Base-by-base conservation (phyloP, 495 filamentous ascomycete genomes). In the Hypoxylon lenormandii region DNA sequence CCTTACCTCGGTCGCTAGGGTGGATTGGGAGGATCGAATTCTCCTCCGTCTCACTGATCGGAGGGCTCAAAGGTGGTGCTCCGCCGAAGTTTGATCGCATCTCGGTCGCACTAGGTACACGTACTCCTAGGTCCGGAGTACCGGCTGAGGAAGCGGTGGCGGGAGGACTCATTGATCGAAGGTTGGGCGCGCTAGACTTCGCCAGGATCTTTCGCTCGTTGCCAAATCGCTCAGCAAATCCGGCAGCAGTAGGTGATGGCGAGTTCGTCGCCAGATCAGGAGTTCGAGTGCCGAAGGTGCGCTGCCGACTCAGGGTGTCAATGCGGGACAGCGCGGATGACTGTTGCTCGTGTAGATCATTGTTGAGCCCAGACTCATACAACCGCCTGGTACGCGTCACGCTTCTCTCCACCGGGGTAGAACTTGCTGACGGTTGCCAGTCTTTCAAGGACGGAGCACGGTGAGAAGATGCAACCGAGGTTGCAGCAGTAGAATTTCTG, bases 401-500 rank as follows among this genome's bases (percentile, higher is more conserved):
- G 6, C 78, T 81, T 50, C 85, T 83, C 51, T 85, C 85, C 15
- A 81, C 70, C n/a, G 79, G 74, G 8, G 72, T 76, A 23, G 74
- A 72, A 36, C 56, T 64, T 15, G 77, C 76, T 4, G 81, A 74
- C 8, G 81, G 72, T 46, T 80, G 83, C 72, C 70, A 66, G 66
- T 85, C 72, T 76, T 82, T 81, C 66, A 83, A 19, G 5, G 83
- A 83, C 5, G 79, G 77, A 1, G 88, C 80, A 11, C 82, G 82
- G 56, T 92, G 88, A 15, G 68, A 66, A 12, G 94, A 97, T n/a
- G 90, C 88, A 56, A 97, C 82, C 0, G 95, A 98, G 4, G 94
- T 98, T 4, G 94, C 95, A 38, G 92, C 93, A 15, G 95, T 97
- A 1, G 95, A 97, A 12, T 85, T 88, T 11, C 92, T 88, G 21